Evolutionary conservation across 1,284 basidiomycete genomes (phyloP).

Genomic region (Leccinum ambiguum): DNA sequence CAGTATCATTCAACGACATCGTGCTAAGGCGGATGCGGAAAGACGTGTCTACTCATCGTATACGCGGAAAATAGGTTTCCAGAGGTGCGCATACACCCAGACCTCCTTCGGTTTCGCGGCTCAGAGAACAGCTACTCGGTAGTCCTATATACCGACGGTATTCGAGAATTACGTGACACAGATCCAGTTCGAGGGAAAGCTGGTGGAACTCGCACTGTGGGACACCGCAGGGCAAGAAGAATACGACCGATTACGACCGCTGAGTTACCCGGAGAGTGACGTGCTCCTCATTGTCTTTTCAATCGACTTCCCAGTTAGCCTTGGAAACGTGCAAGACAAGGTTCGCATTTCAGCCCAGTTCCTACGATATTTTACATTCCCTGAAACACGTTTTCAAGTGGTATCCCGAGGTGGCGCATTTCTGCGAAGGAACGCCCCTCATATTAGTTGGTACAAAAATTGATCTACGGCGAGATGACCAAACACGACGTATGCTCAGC

Average conservation of each 20-base stretch:
- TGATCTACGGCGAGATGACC: slow-evolving; percentile 86
- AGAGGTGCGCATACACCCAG: slow-evolving; percentile 60
- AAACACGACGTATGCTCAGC: slow-evolving; percentile 87
- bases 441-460: slow-evolving; percentile 95
- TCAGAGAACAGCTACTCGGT: slow-evolving; percentile 18
- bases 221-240: slow-evolving; percentile 99
- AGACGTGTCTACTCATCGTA: slow-evolving; percentile 91
- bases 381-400: slow-evolving; percentile 56
- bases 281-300: slow-evolving; percentile 98
- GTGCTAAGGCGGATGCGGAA: slow-evolving; percentile 71
- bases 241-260: slow-evolving; percentile 91
- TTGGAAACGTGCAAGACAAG: slow-evolving; percentile 94
- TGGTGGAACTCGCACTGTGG: slow-evolving; percentile 95
- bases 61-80: slow-evolving; percentile 98
- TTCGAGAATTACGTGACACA: slow-evolving; percentile 98
- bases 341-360: slow-evolving; percentile 38
- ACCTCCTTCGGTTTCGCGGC: slow-evolving; percentile 9
- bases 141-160: slow-evolving; percentile 97
- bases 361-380: not conserved
- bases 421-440: slow-evolving; percentile 92
- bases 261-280: slow-evolving; percentile 96
- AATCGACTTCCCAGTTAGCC: slow-evolving; percentile 93
- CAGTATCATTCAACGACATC: slow-evolving; percentile 29
- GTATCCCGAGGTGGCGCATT: slow-evolving; percentile 97
- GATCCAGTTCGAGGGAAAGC: slow-evolving; percentile 85